Evolutionary conservation across 2,329 filamentous ascomycete species (phyloP).

Genomic region (Sordariomycetes sp.): DNA sequence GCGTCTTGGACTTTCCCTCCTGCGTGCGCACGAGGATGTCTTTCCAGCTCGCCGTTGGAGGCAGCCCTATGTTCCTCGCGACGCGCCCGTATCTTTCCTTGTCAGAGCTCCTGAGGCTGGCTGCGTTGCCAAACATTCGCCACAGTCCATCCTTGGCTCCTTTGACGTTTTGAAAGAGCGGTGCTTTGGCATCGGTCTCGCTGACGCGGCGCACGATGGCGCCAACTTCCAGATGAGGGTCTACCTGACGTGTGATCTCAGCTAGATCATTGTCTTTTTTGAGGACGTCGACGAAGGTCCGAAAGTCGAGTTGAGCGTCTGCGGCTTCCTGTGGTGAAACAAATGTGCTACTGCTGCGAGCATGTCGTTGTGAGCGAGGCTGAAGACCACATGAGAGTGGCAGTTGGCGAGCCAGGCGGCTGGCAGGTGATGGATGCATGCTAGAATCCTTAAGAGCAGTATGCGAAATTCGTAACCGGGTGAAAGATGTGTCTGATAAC

Average conservation of each 20-base stretch:
- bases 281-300: conserved; percentile 33
- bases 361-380: not conserved
- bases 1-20: conserved; percentile 17
- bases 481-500: too few species aligned
- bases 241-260: conserved; percentile 31
- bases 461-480: too few species aligned
- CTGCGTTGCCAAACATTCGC: conserved; percentile 35
- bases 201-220: conserved; percentile 36
- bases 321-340: not conserved
- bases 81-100: conserved; percentile 28
- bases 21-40: conserved; percentile 29
- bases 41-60: conserved; percentile 22
- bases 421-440: too few species aligned
- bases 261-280: conserved; percentile 30
- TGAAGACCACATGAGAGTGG: too few species aligned
- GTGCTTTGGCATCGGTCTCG: conserved; percentile 35
- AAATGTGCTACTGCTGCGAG: not conserved
- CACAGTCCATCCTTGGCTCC: conserved; percentile 34
- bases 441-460: not conserved
- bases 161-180: conserved; percentile 42
- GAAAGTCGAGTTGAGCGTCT: conserved; percentile 26
- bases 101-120: conserved; percentile 20
- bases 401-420: not conserved
- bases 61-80: conserved; percentile 29
- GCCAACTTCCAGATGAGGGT: conserved; percentile 34